phyloP scores from a whole-genome alignment of 495 filamentous ascomycete species.

The Podospora sp. region DNA sequence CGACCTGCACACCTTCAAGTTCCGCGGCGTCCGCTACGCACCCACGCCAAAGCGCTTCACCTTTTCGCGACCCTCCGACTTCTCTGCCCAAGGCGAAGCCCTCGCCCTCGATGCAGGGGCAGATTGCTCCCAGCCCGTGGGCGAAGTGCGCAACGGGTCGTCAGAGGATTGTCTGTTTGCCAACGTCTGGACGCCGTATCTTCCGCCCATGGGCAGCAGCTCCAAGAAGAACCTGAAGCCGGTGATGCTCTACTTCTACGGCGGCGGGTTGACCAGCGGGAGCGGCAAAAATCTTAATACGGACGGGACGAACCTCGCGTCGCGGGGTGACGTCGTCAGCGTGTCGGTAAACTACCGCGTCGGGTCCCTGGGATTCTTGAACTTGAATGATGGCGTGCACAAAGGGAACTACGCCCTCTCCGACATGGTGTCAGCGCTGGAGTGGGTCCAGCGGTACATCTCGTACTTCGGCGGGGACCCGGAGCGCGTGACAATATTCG shows the following conservation, averaged over 20 bases:
- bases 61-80: conserved; percentile 31
- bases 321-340: conserved; percentile 50
- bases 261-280: conserved; percentile 40
- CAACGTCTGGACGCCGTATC: conserved; percentile 46
- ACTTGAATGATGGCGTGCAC: conserved; percentile 37
- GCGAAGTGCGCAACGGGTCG: conserved; percentile 34
- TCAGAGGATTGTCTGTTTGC: conserved; percentile 45
- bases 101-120: conserved; percentile 31
- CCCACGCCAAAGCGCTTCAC: conserved; percentile 41
- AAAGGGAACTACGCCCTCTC: conserved; percentile 38
- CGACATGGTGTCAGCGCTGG: conserved; percentile 34
- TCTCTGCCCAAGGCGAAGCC: conserved; percentile 25
- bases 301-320: conserved; percentile 48
- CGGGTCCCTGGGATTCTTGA: conserved; percentile 32
- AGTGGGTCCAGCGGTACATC: conserved; percentile 70
- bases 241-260: conserved; percentile 46
- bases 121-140: conserved; percentile 39
- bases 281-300: conserved; percentile 42
- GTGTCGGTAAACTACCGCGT: conserved; percentile 43
- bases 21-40: conserved; percentile 47
- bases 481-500: conserved; percentile 62
- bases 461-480: conserved; percentile 66
- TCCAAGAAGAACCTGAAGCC: conserved; percentile 30
- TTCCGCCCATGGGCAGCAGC: conserved; percentile 27
- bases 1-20: conserved; percentile 44